Conservation (phyloP, 108 stramenopile genomes). For the Pseudonitzschia multiseries region DNA sequence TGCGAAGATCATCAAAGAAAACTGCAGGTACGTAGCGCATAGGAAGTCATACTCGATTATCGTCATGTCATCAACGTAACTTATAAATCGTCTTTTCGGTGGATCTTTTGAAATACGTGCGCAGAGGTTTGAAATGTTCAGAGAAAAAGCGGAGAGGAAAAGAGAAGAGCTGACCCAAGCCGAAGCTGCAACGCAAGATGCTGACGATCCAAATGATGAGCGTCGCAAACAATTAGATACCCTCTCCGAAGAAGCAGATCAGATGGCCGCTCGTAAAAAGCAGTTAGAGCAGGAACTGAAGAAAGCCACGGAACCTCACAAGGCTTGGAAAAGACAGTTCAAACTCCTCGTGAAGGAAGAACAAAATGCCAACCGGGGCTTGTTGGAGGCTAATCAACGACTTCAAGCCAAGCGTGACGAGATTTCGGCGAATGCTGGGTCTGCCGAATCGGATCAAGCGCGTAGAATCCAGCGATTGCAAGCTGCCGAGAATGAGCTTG, state of each 20-base stretch:
- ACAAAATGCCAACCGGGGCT: slow-evolving; percentile 24
- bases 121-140: slow-evolving; percentile 39
- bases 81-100: neutral
- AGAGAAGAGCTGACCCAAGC: slow-evolving; percentile 52
- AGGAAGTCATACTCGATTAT: neutral
- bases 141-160: slow-evolving; percentile 55
- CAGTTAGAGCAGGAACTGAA: slow-evolving; percentile 62
- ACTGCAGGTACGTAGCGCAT: slow-evolving; percentile 27
- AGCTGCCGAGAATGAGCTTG: slow-evolving; percentile 40
- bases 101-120: neutral
- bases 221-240: slow-evolving; percentile 42
- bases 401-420: slow-evolving; percentile 63
- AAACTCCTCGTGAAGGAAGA: slow-evolving; percentile 44
- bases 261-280: slow-evolving; percentile 49
- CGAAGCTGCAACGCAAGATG: slow-evolving; percentile 46
- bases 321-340: slow-evolving; percentile 43
- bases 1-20: slow-evolving; percentile 29
- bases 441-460: slow-evolving; percentile 65
- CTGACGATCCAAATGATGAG: slow-evolving; percentile 48
- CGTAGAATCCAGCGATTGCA: slow-evolving; percentile 30
- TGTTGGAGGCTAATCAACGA: slow-evolving; percentile 42
- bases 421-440: slow-evolving; percentile 54
- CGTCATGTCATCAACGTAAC: slow-evolving; percentile 6
- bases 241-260: slow-evolving; percentile 60
- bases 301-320: slow-evolving; percentile 44